A percentile compares a stretch with the other conserved stretches of the same genome.
Evolutionary conservation across 805 yeast species (phyloP).

Genomic region (Wickerhamomyces xylosicus): DNA sequence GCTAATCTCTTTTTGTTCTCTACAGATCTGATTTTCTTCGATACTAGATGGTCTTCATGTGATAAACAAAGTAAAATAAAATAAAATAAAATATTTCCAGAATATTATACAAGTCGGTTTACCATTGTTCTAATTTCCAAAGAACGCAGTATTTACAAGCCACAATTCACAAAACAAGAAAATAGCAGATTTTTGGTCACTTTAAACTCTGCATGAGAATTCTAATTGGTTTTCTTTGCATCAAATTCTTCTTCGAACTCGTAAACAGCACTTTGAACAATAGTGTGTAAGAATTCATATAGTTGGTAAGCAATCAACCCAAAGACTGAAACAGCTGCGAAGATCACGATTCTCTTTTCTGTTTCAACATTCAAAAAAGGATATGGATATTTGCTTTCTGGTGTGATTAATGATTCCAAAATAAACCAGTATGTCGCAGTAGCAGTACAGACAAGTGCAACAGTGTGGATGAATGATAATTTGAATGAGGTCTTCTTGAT

Average conservation of each 20-base stretch:
- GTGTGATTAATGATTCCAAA: conserved; percentile 36
- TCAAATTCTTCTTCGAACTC: neutral
- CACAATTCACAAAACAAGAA: no score
- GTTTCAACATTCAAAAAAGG: conserved; percentile 51
- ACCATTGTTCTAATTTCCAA: no score
- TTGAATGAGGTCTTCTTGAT: conserved; percentile 36
- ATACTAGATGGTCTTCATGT: no score
- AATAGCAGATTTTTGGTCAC: no score
- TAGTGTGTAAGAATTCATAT: conserved; percentile 21
- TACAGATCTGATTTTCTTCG: no score
- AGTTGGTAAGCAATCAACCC: conserved; percentile 23
- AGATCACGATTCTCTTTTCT: conserved; percentile 34
- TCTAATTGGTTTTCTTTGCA: neutral
- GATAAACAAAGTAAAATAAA: no score
- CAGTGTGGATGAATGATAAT: conserved; percentile 26
- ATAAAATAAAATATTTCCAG: no score
- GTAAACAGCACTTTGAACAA: conserved; percentile 4
- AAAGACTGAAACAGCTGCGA: conserved; percentile 30
- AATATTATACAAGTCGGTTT: no score
- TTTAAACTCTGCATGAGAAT: no score
- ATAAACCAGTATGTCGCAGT: conserved; percentile 43
- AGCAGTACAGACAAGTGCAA: conserved; percentile 26
- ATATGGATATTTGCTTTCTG: conserved; percentile 49
- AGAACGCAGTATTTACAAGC: no score
- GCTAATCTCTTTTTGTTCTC: no score